Conservation (phyloP, 2,329 filamentous ascomycete genomes). For the Ilyonectria destructans region DNA sequence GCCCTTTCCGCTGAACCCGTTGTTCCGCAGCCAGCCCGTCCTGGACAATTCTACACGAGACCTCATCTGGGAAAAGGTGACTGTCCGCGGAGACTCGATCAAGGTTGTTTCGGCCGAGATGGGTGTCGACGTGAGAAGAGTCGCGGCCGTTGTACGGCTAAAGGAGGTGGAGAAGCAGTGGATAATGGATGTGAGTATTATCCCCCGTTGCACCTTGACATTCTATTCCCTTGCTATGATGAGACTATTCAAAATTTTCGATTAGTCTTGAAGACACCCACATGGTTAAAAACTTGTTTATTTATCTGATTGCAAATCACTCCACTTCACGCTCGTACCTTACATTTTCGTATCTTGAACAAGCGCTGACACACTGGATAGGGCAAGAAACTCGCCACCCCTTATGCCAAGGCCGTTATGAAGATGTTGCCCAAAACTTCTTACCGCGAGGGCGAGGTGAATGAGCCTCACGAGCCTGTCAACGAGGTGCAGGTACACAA, state of each 20-base stretch:
- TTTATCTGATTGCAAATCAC: conserved; percentile 46
- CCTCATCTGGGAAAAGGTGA: conserved; percentile 81
- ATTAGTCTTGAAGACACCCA: conserved; percentile 99
- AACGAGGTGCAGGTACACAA: conserved; percentile 77
- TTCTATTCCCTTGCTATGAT: conserved; percentile 61
- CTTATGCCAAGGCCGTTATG: conserved; percentile 84
- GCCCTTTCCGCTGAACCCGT: conserved; percentile 83
- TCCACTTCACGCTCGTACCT: conserved; percentile 20
- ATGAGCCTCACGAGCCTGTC: conserved; percentile 70
- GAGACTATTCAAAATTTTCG: conserved; percentile 81
- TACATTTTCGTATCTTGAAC: not conserved
- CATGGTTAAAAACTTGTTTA: conserved; percentile 82
- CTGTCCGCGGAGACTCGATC: conserved; percentile 76
- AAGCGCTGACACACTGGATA: conserved; percentile 58
- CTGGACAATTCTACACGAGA: conserved; percentile 82
- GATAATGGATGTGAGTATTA: conserved; percentile 78
- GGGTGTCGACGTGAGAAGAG: conserved; percentile 85
- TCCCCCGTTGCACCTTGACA: conserved; percentile 19
- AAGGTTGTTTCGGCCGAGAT: conserved; percentile 84
- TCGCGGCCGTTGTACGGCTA: conserved; percentile 88
- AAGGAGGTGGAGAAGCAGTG: conserved; percentile 89
- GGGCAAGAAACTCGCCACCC: conserved; percentile 83
- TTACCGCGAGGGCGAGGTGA: conserved; percentile 67
- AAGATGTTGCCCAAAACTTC: conserved; percentile 84
- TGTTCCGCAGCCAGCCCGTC: conserved; percentile 81